These are phyloP conservation scores for Cudoniella acicularis DNA, from an alignment of 495 filamentous ascomycete species.

Conservation along the genomic window DNA sequence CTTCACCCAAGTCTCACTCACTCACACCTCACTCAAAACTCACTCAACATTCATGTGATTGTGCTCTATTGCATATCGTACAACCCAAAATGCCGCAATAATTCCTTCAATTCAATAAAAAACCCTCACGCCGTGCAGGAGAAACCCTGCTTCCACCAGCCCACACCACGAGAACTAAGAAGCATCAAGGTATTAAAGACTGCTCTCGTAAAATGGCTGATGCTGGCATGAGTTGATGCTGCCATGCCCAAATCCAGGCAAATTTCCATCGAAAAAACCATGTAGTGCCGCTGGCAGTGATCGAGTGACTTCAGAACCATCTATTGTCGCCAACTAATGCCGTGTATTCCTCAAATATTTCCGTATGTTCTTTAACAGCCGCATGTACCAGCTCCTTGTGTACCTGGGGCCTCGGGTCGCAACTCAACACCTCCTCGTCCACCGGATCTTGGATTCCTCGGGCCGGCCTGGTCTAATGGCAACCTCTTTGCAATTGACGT, in stretches of 20 bases:
- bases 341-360: not conserved
- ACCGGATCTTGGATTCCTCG: constrained; percentile 71
- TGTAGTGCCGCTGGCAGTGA: not conserved
- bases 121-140: constrained; percentile 24
- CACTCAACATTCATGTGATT: not conserved
- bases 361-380: constrained; percentile 56
- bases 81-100: constrained; percentile 24
- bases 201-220: constrained; percentile 15
- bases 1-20: too few species aligned
- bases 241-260: not conserved
- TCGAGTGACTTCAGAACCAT: constrained; percentile 1
- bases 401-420: constrained; percentile 70
- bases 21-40: not conserved
- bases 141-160: constrained; percentile 16
- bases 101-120: constrained; percentile 13
- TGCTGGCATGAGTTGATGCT: constrained; percentile 14
- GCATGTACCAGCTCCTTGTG: constrained; percentile 69
- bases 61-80: constrained; percentile 30
- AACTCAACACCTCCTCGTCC: constrained; percentile 79
- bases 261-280: constrained; percentile 10
- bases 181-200: constrained; percentile 29
- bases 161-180: constrained; percentile 16
- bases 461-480: constrained; percentile 89
- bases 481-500: constrained; percentile 98
- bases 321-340: constrained; percentile 6